Evolutionary conservation across 352 stramenopile genomes (phyloP), one percentile per base, ranked within the genome.

Genomic region (Pilasporangium apinafurcum): DNA sequence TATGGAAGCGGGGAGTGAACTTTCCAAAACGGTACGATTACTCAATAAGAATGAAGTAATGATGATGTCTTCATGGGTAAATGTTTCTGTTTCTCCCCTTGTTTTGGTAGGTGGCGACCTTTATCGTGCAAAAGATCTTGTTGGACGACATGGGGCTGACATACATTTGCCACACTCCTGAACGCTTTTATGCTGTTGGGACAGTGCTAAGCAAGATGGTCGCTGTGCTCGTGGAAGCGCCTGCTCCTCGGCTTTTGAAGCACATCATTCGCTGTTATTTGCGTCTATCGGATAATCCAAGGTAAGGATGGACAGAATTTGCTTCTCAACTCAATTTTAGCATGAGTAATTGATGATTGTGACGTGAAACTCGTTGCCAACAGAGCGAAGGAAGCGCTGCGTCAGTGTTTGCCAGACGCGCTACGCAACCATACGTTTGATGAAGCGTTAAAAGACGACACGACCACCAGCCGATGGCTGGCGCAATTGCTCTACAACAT

Each of bases 101-200:
- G 16, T n/a, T 21, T n/a, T n/a, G n/a, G 8, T 41, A 75, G 62
- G 86, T 98, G n/a, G 96, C 96, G 8, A 99, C 96, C 2, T 99
- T 99, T 60, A 99, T 99, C 44, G 95, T 99, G 30, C 96, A 99
- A 68, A 99, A 99, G 65, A 98, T 99, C 51, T 64, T 99, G 32
- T 62, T 99, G 35, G 96, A 99, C 64, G 94, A 99, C 44, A 96
- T 97, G 65, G 96, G 96, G 13, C 79, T 99, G 21, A 96, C 95
- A 18, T 99, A 99, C 70, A 98, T 99, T 46, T 99, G 96, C 81
- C 88, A 97, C 58, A 99, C 96, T 13, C 91, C 95, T 21, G 96
- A 99, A 67, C 71, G 83, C 18, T 93, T 93, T 40, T 93, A 95
- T 59, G 80, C 83, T 3, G 80, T 94, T 4, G 69, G 78, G 9